Conservation (phyloP, 2,329 filamentous ascomycete species). For the Colletotrichum sp. region DNA sequence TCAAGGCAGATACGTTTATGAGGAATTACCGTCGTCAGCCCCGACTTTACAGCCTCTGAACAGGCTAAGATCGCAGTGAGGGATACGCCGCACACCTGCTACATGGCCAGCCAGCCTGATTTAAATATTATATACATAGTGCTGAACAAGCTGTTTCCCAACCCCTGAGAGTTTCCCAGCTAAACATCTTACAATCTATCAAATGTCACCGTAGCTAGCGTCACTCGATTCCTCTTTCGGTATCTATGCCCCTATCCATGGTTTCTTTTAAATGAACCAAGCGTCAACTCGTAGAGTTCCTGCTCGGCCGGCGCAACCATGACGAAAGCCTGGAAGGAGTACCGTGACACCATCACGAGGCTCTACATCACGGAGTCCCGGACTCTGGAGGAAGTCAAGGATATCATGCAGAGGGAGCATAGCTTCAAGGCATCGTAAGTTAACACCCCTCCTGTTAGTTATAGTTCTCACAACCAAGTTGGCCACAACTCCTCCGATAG, state of each 20-base stretch:
- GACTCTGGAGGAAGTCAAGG: constrained; percentile 45
- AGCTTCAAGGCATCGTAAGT: constrained; percentile 48
- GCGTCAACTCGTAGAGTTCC: neutral
- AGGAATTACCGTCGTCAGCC: neutral
- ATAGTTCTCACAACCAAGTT: neutral
- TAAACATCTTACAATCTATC: neutral
- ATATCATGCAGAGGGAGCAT: constrained; percentile 42
- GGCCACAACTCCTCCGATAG: neutral
- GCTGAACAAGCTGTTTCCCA: neutral
- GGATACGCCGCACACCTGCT: neutral
- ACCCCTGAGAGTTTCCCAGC: neutral
- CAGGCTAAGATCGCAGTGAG: neutral
- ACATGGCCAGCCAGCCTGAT: neutral
- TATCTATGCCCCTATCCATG: neutral
- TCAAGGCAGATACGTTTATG: neutral
- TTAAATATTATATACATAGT: neutral
- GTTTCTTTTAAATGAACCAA: neutral
- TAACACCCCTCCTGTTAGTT: neutral
- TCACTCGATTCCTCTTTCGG: neutral
- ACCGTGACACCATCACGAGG: constrained; percentile 38
- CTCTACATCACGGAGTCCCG: constrained; percentile 45
- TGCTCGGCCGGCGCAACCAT: constrained; percentile 32
- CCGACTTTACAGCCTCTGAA: neutral
- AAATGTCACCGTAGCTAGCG: neutral
- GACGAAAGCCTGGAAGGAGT: constrained; percentile 49